phyloP scores from a whole-genome alignment of 1,284 basidiomycete genomes.

The Phenoliferia sp. region DNA sequence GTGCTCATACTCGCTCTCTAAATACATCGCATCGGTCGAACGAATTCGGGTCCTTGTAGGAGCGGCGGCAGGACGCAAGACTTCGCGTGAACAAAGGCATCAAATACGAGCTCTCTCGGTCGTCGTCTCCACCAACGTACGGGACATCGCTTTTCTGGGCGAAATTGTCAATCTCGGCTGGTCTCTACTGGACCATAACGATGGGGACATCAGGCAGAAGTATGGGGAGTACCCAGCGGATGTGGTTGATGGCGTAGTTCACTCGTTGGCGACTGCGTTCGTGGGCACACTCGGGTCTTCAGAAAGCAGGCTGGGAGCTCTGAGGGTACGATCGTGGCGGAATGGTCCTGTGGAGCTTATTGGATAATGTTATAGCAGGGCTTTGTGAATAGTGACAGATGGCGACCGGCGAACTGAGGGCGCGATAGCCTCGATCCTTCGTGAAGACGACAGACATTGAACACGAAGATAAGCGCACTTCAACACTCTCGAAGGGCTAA shows the following conservation, averaged over 20 bases:
- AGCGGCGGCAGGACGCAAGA: constrained; percentile 7
- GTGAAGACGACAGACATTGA: too few relatives aligned
- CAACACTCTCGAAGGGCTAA: too few relatives aligned
- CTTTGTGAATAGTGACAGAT: too few relatives aligned
- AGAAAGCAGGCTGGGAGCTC: constrained; percentile 19
- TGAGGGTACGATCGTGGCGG: constrained; percentile 25
- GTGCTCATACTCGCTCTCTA: constrained; percentile 12
- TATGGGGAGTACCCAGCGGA: constrained; percentile 21
- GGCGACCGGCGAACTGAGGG: too few relatives aligned
- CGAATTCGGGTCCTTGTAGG: constrained; percentile 21
- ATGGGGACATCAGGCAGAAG: constrained; percentile 25
- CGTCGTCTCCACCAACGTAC: constrained; percentile 29
- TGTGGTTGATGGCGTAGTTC: constrained; percentile 23
- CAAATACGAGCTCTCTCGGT: constrained; percentile 18
- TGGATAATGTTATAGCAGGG: neutral
- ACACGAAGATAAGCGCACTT: too few relatives aligned
- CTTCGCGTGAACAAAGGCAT: constrained; percentile 26
- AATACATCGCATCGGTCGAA: constrained; percentile 26
- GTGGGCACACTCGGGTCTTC: constrained; percentile 28
- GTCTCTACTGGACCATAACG: constrained; percentile 29
- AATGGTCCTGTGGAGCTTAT: constrained; percentile 22
- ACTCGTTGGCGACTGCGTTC: constrained; percentile 19
- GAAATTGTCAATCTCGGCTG: constrained; percentile 28
- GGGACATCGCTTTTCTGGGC: constrained; percentile 29
- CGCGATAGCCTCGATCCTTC: too few relatives aligned